Percentiles rank a stretch among this genome's conserved stretches.
phyloP scores from a whole-genome alignment of 352 stramenopile genomes.

The Blastocystis sp. region DNA sequence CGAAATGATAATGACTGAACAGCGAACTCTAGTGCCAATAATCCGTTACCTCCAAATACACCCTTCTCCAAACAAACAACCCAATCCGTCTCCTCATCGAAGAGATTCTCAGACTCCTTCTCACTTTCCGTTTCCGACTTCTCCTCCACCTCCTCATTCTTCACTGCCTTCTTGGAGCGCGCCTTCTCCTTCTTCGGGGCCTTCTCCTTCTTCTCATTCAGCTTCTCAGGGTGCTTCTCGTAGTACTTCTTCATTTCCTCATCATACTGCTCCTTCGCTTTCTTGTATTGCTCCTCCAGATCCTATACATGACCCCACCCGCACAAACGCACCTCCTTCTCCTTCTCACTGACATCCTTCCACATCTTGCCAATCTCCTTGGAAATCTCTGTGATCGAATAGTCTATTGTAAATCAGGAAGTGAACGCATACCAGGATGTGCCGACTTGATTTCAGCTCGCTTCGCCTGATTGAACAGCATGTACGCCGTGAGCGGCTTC shows the following conservation, averaged over 20 bases:
- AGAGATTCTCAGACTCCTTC: slow-evolving; percentile 43
- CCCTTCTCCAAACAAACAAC: neutral
- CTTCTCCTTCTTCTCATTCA: slow-evolving; percentile 35
- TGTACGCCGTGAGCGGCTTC: slow-evolving; percentile 13
- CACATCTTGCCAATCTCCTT: slow-evolving; percentile 81
- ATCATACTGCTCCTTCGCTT: slow-evolving; percentile 9
- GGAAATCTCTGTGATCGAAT: slow-evolving; percentile 88
- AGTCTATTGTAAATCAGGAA: slow-evolving; percentile 62
- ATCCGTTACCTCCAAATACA: too few relatives aligned
- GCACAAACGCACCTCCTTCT: slow-evolving; percentile 63
- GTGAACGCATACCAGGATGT: slow-evolving; percentile 4
- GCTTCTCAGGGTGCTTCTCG: neutral
- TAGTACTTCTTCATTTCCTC: slow-evolving; percentile 12
- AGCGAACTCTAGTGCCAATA: too few relatives aligned
- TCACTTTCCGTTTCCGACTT: slow-evolving; percentile 17
- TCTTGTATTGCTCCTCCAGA: neutral
- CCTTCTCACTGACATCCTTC: slow-evolving; percentile 73
- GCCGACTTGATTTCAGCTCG: slow-evolving; percentile 3
- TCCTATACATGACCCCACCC: neutral
- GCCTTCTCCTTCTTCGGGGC: slow-evolving; percentile 36
- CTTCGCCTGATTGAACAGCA: neutral
- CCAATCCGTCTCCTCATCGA: slow-evolving; percentile 39
- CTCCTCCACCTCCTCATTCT: slow-evolving; percentile 22
- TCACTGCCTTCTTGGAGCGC: slow-evolving; percentile 53
- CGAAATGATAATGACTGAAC: too few relatives aligned